Percentiles rank a stretch among this genome's conserved stretches.
These are phyloP conservation scores for Physaria fendleri DNA, from an alignment of 345 rosid genomes.

Conservation along the genomic window DNA sequence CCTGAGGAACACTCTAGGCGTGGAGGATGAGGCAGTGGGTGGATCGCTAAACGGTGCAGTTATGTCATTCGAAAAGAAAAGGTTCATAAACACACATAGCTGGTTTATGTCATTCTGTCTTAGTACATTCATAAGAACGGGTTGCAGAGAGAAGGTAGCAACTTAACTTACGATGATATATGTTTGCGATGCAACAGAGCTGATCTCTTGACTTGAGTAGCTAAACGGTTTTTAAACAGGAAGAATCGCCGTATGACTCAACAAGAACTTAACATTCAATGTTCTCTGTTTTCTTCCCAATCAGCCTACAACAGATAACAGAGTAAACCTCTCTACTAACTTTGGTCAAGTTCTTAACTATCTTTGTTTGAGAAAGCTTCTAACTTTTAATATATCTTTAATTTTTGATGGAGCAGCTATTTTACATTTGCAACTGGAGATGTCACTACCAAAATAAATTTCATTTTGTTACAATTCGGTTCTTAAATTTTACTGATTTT, in stretches of 20 bases:
- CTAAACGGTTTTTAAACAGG: constrained; percentile 42
- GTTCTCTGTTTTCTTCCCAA: constrained; percentile 60
- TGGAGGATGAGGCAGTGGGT: constrained; percentile 48
- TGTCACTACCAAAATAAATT: too few relatives aligned
- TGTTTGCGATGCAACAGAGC: constrained; percentile 89
- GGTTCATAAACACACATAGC: constrained; percentile 32
- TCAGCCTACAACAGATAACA: constrained; percentile 53
- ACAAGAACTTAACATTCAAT: constrained; percentile 46
- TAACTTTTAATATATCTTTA: background rate
- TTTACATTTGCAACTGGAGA: constrained; percentile 38
- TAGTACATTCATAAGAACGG: constrained; percentile 41
- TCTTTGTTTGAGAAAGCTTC: background rate
- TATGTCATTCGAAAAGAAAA: constrained; percentile 68
- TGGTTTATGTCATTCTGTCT: background rate
- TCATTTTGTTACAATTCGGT: too few relatives aligned
- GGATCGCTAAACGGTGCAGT: constrained; percentile 78
- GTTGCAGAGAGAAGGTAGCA: constrained; percentile 61
- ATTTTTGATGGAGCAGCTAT: constrained; percentile 41
- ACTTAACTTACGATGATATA: constrained; percentile 65
- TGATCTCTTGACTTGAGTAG: constrained; percentile 80
- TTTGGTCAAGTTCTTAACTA: background rate
- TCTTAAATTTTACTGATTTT: too few relatives aligned
- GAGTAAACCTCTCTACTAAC: constrained; percentile 37
- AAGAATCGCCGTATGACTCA: constrained; percentile 26
- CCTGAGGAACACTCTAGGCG: constrained; percentile 57